Percentiles rank a stretch among this genome's conserved stretches.
Conservation (phyloP, 2,329 filamentous ascomycete genomes). For the Aureobasidium melanogenum region DNA sequence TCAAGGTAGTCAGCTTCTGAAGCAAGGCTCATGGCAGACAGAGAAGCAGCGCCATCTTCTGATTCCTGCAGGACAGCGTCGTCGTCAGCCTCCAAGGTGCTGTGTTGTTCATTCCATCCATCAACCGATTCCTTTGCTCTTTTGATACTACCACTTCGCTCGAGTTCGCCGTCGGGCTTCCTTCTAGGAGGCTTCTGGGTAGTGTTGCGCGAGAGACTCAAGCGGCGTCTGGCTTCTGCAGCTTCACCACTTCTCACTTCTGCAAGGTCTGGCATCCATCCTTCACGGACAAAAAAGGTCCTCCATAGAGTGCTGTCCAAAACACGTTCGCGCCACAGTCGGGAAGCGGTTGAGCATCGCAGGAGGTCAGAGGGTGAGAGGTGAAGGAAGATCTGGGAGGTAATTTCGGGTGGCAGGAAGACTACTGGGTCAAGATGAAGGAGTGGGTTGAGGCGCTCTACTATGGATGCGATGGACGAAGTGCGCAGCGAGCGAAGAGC, state of each 20-base stretch:
- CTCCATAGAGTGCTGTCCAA: constrained; percentile 83
- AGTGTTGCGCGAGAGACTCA: neutral
- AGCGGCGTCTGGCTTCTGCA: constrained; percentile 3
- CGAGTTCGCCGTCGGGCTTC: constrained; percentile 38
- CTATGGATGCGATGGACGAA: constrained; percentile 68
- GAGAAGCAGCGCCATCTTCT: neutral
- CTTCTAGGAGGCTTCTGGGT: constrained; percentile 32
- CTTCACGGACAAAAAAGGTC: constrained; percentile 70
- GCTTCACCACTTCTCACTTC: constrained; percentile 21
- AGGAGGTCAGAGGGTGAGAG: constrained; percentile 75
- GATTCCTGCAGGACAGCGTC: constrained; percentile 12
- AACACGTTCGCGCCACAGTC: constrained; percentile 71
- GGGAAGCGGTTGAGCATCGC: constrained; percentile 67
- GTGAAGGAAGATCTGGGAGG: constrained; percentile 78
- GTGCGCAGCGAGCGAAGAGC: constrained; percentile 72
- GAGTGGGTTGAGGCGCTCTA: constrained; percentile 69
- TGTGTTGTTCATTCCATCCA: constrained; percentile 40
- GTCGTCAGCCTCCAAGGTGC: constrained; percentile 37
- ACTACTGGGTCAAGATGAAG: constrained; percentile 88
- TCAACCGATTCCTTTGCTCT: constrained; percentile 34
- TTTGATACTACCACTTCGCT: constrained; percentile 45
- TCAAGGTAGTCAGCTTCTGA: neutral
- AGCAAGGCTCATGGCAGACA: neutral
- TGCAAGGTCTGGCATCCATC: constrained; percentile 49
- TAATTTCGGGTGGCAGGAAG: constrained; percentile 82